Evolutionary conservation across 2,329 filamentous ascomycete species (phyloP).

Genomic region (Ophiostoma ulmi): DNA sequence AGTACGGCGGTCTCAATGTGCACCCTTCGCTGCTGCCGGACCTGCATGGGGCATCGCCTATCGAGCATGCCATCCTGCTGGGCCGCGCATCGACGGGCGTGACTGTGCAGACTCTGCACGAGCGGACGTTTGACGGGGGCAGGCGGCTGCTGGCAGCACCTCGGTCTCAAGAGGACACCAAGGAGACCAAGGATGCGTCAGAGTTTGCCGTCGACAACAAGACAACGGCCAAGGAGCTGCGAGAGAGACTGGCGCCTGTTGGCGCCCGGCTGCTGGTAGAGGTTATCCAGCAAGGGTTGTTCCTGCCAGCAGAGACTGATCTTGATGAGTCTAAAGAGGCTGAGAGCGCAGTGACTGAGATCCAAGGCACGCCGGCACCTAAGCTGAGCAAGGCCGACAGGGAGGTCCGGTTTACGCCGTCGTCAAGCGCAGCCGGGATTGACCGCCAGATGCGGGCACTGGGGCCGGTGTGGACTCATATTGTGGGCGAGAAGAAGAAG

Average conservation of each 20-base stretch:
- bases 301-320: slow-evolving; percentile 44
- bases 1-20: slow-evolving; percentile 86
- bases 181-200: too few relatives aligned
- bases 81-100: slow-evolving; percentile 62
- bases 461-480: slow-evolving; percentile 59
- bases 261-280: slow-evolving; percentile 67
- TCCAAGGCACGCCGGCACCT: slow-evolving; percentile 52
- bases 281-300: slow-evolving; percentile 57
- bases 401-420: slow-evolving; percentile 57
- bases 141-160: slow-evolving; percentile 66
- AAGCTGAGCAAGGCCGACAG: slow-evolving; percentile 65
- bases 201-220: slow-evolving; percentile 31
- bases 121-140: slow-evolving; percentile 71
- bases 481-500: slow-evolving; percentile 18
- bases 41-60: slow-evolving; percentile 77
- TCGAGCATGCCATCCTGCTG: slow-evolving; percentile 75
- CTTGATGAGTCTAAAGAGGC: neutral
- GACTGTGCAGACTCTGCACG: slow-evolving; percentile 80
- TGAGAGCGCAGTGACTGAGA: neutral
- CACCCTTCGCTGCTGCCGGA: slow-evolving; percentile 89
- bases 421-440: slow-evolving; percentile 44
- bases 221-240: slow-evolving; percentile 43
- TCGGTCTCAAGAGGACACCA: accelerated
- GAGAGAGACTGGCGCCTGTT: slow-evolving; percentile 50
- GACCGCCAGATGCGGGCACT: slow-evolving; percentile 54